Evolutionary conservation across 2,329 filamentous ascomycete species (phyloP).

Genomic region (Botrytis deweyae): DNA sequence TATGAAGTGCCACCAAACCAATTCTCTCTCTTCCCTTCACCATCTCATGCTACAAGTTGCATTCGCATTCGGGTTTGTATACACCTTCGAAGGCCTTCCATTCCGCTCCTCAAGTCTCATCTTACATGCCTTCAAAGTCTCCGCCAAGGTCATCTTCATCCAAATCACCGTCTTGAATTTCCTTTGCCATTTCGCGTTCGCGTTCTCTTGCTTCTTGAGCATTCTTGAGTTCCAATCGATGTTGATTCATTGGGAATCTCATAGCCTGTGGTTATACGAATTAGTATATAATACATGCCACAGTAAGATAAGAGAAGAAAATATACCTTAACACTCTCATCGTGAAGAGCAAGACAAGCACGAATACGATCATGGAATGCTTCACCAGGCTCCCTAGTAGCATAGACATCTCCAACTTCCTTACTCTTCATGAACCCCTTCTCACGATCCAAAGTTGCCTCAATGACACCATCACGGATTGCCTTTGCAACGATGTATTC

Average conservation of each 20-base stretch:
- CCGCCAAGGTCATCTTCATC: slow-evolving; percentile 95
- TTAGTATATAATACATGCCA: slow-evolving; percentile 8
- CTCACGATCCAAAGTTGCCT: slow-evolving; percentile 91
- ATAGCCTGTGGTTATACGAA: slow-evolving; percentile 65
- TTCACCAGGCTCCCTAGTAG: slow-evolving; percentile 91
- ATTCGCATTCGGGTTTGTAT: slow-evolving; percentile 15
- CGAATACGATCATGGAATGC: slow-evolving; percentile 96
- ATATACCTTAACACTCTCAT: slow-evolving; percentile 94
- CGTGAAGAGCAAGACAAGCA: slow-evolving; percentile 86
- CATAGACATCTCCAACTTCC: slow-evolving; percentile 92
- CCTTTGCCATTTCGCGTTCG: slow-evolving; percentile 95
- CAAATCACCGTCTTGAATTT: slow-evolving; percentile 96
- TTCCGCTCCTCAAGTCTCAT: slow-evolving; percentile 20
- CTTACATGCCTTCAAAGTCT: slow-evolving; percentile 93
- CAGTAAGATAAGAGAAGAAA: neutral
- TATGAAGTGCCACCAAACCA: slow-evolving; percentile 37
- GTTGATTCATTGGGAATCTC: slow-evolving; percentile 99
- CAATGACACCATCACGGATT: slow-evolving; percentile 94
- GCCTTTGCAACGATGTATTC: slow-evolving; percentile 99
- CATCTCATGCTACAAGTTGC: slow-evolving; percentile 3
- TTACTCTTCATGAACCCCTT: slow-evolving; percentile 98
- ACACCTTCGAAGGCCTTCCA: slow-evolving; percentile 11
- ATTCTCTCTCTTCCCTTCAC: neutral
- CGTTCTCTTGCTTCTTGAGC: slow-evolving; percentile 96
- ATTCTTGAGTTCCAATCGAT: slow-evolving; percentile 94